Evolutionary conservation across 441 rosid genomes (phyloP).

Genomic region (Pelargonium cotyledonis): DNA sequence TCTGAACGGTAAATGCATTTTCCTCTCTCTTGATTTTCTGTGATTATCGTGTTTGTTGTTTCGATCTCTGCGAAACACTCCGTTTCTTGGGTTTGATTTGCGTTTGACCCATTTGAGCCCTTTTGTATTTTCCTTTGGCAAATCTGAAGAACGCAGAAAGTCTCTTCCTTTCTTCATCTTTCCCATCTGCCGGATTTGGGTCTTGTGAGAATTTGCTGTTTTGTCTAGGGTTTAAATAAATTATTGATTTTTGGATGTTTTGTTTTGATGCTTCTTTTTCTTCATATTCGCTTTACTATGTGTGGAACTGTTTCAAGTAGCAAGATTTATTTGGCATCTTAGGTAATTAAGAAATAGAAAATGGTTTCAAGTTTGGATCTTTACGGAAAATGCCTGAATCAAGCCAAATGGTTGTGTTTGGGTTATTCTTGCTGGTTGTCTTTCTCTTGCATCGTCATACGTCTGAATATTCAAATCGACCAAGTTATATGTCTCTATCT

Average conservation of each 20-base stretch:
- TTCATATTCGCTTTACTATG: neutral
- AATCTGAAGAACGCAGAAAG: neutral
- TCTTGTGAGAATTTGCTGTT: neutral
- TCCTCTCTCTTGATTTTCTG: neutral
- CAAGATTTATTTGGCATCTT: neutral
- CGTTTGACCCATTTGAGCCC: neutral
- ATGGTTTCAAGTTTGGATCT: conserved; percentile 1
- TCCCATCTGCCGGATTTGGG: neutral
- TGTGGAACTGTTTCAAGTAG: neutral
- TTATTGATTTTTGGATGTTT: neutral
- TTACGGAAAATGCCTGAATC: neutral
- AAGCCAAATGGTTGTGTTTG: conserved; percentile 4
- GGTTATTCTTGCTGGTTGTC: neutral
- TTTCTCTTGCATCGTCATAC: conserved; percentile 3
- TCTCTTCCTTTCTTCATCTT: neutral
- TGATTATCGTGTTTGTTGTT: neutral
- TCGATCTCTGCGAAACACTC: neutral
- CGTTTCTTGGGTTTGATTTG: neutral
- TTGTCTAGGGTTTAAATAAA: no score
- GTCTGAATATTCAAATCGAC: neutral
- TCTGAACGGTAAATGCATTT: neutral
- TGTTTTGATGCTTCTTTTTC: neutral
- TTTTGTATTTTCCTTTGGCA: neutral
- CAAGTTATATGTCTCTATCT: neutral
- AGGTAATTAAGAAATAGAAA: neutral